Evolutionary conservation across 768 basidiomycete species (phyloP).

Genomic region (Pleurotus ostreatus): DNA sequence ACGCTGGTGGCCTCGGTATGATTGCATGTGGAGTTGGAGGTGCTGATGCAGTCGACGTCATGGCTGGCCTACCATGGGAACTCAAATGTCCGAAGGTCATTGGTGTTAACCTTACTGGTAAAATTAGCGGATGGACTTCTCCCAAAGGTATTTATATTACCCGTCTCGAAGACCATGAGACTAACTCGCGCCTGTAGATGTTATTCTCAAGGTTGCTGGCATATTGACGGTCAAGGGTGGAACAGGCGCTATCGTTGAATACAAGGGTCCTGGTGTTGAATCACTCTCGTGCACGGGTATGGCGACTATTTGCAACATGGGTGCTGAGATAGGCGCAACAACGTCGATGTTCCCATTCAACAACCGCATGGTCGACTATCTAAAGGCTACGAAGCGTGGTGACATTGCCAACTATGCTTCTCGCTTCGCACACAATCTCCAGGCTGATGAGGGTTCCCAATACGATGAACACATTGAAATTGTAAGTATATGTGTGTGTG

Average conservation of each 20-base stretch:
- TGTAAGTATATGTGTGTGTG: constrained; percentile 37
- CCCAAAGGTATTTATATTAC: constrained; percentile 71
- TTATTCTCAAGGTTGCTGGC: constrained; percentile 98
- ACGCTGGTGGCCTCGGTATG: constrained; percentile 99
- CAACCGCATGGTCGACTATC: constrained; percentile 86
- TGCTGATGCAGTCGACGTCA: constrained; percentile 98
- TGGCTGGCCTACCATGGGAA: constrained; percentile 98
- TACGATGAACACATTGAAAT: constrained; percentile 96
- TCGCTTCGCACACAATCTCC: constrained; percentile 85
- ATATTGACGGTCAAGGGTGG: constrained; percentile 99
- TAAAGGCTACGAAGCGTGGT: constrained; percentile 90
- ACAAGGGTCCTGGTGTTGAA: constrained; percentile 91
- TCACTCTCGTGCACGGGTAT: constrained; percentile 97
- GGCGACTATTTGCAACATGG: constrained; percentile 99
- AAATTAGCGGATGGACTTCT: constrained; percentile 95
- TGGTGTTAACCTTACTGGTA: constrained; percentile 93
- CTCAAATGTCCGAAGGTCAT: constrained; percentile 99
- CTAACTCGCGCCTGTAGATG: constrained; percentile 47
- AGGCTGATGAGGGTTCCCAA: constrained; percentile 82
- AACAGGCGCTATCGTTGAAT: constrained; percentile 98
- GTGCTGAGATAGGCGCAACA: constrained; percentile 98
- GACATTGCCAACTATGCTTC: constrained; percentile 88
- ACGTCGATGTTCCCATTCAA: constrained; percentile 99
- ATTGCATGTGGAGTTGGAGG: constrained; percentile 99
- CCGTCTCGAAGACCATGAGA: neutral